Base-by-base conservation (phyloP, 164 flowering plant genomes). In the Tetrastigma voinierianum region DNA sequence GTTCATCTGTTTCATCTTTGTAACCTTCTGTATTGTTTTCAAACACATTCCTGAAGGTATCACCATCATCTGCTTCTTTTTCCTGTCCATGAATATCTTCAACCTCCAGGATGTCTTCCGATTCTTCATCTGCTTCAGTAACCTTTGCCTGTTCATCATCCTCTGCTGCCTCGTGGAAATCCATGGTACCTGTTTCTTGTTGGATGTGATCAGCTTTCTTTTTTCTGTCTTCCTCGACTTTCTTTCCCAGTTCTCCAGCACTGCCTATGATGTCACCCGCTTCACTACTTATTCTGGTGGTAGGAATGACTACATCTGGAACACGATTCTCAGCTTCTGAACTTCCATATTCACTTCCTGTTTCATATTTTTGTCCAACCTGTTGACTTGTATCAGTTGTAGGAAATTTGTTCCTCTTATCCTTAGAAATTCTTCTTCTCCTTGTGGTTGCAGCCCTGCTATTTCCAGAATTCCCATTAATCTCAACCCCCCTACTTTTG, bases 1-100 rank as follows among this genome's bases (percentile, higher is more conserved):
- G 20, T 48, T 68, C 72, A 1, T 74, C 75, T 20, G 48, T 53
- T 59, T 70, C 70, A 9, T 72, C 73, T 18, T 51, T 67, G 64
- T 59, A 52, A 24, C 63, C 72, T 44, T 67, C 67, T 47, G 48
- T 51, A 52, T 67, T 62, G 49, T 69, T 71, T 54, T 65, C 62
- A 43, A 21, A 40, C 18, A 53, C 51, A 17, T 72, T 64, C 8
- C 20, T 17, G 25, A 25, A 21, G 14, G 25, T 45, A 32, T 51
- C 71, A 52, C 18, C 71, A 19, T 67, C 44, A 20, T 17, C 54
- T 4, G 19, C 57, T 12, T 51, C 48, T 60, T 12, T 17, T 44
- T 65, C 69, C 12, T 32, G 43, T 51, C 68, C 67, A 10, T 19
- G 45, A 11, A 4, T 23, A 59, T 62, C 62, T 20, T n/a, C 71